Evolutionary conservation across 345 rosid species (phyloP).

Genomic region (Syzygium aromaticum): DNA sequence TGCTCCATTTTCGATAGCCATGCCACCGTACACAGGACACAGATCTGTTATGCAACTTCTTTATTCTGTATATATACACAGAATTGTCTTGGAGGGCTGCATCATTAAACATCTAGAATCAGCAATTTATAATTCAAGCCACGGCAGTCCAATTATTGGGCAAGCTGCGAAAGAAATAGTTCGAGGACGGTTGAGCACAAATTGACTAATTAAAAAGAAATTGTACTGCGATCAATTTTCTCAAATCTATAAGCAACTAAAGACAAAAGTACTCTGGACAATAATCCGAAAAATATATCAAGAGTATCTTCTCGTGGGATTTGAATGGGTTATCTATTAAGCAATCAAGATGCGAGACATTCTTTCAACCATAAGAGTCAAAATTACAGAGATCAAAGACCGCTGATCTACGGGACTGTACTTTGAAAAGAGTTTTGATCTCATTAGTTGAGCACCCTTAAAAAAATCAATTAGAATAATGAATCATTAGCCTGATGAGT

Average conservation of each 20-base stretch:
- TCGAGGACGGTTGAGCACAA: background rate
- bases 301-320: background rate
- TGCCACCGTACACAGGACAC: background rate
- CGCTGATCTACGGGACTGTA: background rate
- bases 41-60: background rate
- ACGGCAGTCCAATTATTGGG: background rate
- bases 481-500: background rate
- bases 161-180: background rate
- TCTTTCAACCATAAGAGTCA: background rate
- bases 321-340: background rate
- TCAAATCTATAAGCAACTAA: background rate
- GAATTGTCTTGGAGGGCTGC: background rate
- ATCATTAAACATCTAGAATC: background rate
- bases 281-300: too few relatives aligned
- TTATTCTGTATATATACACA: background rate
- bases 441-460: background rate
- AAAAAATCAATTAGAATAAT: background rate
- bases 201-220: background rate
- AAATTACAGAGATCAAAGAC: background rate
- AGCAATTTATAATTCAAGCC: background rate
- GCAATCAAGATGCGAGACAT: background rate
- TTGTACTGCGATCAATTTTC: background rate
- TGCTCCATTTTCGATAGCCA: conserved; percentile 19
- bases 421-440: background rate
- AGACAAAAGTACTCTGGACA: too few relatives aligned